Percentiles rank a stretch among this genome's conserved stretches.
Conservation (phyloP, 768 basidiomycete genomes). For the Floccularia luteovirens region DNA sequence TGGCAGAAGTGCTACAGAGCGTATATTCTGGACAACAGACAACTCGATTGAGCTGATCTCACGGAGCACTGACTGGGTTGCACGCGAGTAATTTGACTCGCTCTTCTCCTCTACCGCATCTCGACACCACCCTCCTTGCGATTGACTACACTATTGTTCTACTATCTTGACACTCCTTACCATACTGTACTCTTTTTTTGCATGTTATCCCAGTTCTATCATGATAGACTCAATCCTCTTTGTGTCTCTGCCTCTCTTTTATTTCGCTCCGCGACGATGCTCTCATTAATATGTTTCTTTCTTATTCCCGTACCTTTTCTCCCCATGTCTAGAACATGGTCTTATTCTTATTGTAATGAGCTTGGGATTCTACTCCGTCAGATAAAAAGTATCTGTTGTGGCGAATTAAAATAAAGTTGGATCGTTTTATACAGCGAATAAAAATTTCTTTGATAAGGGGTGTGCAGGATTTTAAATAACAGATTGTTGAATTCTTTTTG, state of each 20-base stretch:
- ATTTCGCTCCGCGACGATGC: neutral
- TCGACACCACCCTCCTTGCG: constrained; percentile 3
- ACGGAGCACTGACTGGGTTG: constrained; percentile 82
- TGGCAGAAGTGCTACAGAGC: constrained; percentile 82
- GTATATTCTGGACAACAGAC: constrained; percentile 89
- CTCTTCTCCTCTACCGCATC: constrained; percentile 2
- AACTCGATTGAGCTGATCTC: constrained; percentile 83
- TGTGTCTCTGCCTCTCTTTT: neutral
- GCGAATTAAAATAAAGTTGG: no score
- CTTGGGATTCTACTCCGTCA: no score
- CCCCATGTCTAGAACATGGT: neutral
- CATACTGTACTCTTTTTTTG: constrained; percentile 8
- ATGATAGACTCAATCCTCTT: no score
- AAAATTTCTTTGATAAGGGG: no score
- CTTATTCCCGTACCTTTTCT: constrained; percentile 2
- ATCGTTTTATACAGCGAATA: no score
- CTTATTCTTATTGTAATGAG: no score
- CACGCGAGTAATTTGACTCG: constrained; percentile 42
- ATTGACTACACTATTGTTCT: neutral
- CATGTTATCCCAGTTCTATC: constrained; percentile 5
- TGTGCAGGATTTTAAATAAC: no score
- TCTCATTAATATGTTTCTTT: constrained; percentile 7
- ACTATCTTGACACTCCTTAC: constrained; percentile 9
- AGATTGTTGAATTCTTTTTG: no score
- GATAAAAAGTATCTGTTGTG: no score